A percentile compares a stretch with the other conserved stretches of the same genome.
phyloP scores from a whole-genome alignment of 305 asterid genomes.

The Stenogyne calaminthoides region DNA sequence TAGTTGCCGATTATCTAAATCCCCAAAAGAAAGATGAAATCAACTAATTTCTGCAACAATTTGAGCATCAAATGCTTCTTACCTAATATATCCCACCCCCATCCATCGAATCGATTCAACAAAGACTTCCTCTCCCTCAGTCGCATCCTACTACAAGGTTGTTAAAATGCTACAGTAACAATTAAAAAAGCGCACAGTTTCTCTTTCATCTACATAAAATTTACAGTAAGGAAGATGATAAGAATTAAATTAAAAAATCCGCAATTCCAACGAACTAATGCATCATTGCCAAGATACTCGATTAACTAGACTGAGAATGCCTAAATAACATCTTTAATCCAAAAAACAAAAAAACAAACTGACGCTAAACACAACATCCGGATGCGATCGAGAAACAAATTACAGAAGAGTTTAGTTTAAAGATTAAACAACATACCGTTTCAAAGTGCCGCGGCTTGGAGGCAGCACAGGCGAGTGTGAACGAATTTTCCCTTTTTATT shows the following conservation, averaged over 20 bases:
- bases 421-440: slow-evolving; percentile 19
- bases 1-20: neutral
- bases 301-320: neutral
- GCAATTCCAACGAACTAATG: slow-evolving; percentile 8
- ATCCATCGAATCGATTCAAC: neutral
- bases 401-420: neutral
- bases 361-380: neutral
- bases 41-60: slow-evolving; percentile 5
- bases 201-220: neutral
- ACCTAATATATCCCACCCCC: neutral
- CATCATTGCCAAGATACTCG: slow-evolving; percentile 15
- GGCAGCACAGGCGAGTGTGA: neutral
- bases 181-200: neutral
- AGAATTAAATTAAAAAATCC: slow-evolving; percentile 1
- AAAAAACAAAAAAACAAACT: neutral
- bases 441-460: slow-evolving; percentile 17
- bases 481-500: neutral
- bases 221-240: neutral
- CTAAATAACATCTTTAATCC: neutral
- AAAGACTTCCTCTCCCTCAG: slow-evolving; percentile 1
- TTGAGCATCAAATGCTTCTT: slow-evolving; percentile 17
- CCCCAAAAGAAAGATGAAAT: neutral
- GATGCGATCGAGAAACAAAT: slow-evolving; percentile 1
- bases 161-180: neutral
- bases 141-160: neutral